These are phyloP conservation scores for Seiridium cupressi DNA, from an alignment of 2,329 filamentous ascomycete species.

Conservation along the genomic window DNA sequence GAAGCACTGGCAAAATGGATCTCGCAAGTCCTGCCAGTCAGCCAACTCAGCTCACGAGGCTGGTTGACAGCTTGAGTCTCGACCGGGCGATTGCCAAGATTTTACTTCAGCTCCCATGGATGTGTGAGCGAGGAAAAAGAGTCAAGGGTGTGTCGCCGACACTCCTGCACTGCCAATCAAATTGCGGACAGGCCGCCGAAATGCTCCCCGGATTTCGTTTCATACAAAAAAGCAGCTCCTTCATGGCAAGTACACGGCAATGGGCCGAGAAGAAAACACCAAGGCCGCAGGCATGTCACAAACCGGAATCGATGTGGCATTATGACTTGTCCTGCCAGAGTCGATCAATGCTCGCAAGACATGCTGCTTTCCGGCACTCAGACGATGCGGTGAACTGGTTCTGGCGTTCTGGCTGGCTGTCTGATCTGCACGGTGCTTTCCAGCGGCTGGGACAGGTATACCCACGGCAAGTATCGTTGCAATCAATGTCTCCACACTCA, in stretches of 20 bases:
- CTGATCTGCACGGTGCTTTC: background rate
- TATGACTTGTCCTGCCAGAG: background rate
- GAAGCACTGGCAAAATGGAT: background rate
- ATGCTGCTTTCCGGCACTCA: background rate
- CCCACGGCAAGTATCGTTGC: background rate
- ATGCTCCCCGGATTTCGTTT: background rate
- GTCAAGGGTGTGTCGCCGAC: background rate
- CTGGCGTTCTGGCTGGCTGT: too few species aligned
- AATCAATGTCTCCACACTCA: slow-evolving; percentile 5
- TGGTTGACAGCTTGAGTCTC: slow-evolving; percentile 4
- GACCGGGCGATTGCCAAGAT: background rate
- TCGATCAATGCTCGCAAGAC: background rate
- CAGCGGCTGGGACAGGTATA: background rate
- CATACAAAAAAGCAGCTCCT: background rate
- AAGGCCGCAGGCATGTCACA: too few species aligned
- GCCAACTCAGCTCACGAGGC: background rate
- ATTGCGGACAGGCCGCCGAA: background rate
- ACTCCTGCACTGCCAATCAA: background rate
- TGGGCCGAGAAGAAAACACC: background rate
- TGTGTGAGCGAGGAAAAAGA: too few species aligned
- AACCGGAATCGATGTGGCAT: background rate
- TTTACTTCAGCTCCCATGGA: background rate
- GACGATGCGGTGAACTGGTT: background rate
- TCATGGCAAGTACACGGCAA: background rate
- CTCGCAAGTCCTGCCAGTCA: background rate